phyloP scores from a whole-genome alignment of 2,329 filamentous ascomycete species.

The Aspergillus cejpii region DNA sequence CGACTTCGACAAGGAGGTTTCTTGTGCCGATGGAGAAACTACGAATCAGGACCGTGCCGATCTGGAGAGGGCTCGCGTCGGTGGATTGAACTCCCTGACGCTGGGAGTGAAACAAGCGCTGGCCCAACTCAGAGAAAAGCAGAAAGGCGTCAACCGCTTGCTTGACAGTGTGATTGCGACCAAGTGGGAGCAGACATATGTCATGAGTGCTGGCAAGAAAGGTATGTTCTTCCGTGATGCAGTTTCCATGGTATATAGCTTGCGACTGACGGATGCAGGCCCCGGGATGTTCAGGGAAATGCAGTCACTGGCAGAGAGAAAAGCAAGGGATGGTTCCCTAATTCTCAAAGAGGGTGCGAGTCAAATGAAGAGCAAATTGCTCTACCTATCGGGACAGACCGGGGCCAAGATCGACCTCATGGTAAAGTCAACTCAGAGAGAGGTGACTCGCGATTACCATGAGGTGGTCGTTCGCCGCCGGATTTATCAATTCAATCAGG shows the following conservation, averaged over 20 bases:
- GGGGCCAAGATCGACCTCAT: neutral
- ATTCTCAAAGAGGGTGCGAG: neutral
- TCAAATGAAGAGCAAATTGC: neutral
- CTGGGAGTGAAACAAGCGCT: neutral
- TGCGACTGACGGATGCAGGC: neutral
- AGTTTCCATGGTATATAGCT: neutral
- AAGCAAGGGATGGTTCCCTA: neutral
- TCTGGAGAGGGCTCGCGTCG: too few relatives aligned
- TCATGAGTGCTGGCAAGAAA: neutral
- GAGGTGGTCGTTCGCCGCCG: constrained; percentile 5
- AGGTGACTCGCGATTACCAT: constrained; percentile 6
- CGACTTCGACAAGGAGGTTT: too few relatives aligned
- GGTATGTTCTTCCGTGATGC: constrained; percentile 1
- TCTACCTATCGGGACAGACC: neutral
- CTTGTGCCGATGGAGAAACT: too few relatives aligned
- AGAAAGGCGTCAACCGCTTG: constrained; percentile 1
- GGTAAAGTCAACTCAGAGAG: neutral
- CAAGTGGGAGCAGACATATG: neutral
- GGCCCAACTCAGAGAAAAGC: neutral
- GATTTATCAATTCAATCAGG: neutral
- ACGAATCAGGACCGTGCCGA: too few relatives aligned
- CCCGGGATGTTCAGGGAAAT: neutral
- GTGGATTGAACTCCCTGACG: neutral
- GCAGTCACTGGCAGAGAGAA: neutral
- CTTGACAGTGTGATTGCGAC: neutral